phyloP scores from a whole-genome alignment of 2,329 filamentous ascomycete genomes.

The Byssochlamys sp. region DNA sequence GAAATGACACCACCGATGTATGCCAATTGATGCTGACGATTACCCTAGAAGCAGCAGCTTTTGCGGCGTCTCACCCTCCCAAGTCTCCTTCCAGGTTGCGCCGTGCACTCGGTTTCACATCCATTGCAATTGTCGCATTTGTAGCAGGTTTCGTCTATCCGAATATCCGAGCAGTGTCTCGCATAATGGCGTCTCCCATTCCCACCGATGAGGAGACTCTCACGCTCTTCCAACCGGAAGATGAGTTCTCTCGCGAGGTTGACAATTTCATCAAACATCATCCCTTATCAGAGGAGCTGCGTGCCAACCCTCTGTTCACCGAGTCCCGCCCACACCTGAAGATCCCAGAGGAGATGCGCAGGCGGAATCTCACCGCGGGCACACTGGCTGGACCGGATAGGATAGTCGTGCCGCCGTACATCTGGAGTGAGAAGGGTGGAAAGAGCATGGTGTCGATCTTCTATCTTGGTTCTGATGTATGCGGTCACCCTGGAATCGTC shows the following conservation, averaged over 20 bases:
- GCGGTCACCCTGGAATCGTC: conserved; percentile 80
- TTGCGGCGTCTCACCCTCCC: conserved; percentile 2
- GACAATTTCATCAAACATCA: conserved; percentile 67
- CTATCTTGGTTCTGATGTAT: conserved; percentile 70
- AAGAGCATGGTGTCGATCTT: conserved; percentile 61
- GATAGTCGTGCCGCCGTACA: conserved; percentile 70
- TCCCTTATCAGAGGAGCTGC: conserved; percentile 61
- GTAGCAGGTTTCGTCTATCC: conserved; percentile 20
- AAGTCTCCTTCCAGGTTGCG: conserved; percentile 22
- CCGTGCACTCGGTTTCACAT: conserved; percentile 27
- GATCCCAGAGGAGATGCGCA: conserved; percentile 60
- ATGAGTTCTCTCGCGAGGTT: conserved; percentile 48
- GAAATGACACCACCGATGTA: neutral
- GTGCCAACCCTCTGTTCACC: conserved; percentile 54
- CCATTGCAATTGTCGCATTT: conserved; percentile 27
- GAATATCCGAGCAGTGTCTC: conserved; percentile 15
- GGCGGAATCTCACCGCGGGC: conserved; percentile 71
- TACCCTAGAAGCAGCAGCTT: neutral
- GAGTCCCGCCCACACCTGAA: conserved; percentile 82
- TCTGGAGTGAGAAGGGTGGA: conserved; percentile 63
- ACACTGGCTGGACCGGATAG: conserved; percentile 65
- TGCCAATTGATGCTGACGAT: neutral
- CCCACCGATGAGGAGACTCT: conserved; percentile 66
- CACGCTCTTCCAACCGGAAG: conserved; percentile 50
- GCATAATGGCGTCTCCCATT: conserved; percentile 27